These are phyloP conservation scores for Desmodesmus armatus DNA, from an alignment of 139 green algal species.

Conservation along the genomic window DNA sequence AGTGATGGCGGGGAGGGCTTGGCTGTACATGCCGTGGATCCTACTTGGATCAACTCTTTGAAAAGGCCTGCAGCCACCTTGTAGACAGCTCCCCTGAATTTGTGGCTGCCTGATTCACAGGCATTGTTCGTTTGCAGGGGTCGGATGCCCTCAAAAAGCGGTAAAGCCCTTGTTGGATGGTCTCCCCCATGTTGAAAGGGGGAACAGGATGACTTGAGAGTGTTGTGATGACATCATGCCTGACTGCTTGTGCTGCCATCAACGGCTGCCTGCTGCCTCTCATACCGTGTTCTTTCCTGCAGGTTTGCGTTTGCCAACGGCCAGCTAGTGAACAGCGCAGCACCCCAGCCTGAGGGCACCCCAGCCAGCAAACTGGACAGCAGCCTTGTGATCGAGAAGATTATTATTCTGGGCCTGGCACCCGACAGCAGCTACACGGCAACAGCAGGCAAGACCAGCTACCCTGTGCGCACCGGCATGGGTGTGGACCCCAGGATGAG, in stretches of 20 bases:
- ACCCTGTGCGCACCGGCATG: background rate
- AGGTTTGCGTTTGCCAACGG: conserved; percentile 48
- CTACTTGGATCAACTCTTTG: too few species aligned
- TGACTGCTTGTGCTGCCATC: background rate
- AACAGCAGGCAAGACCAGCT: background rate
- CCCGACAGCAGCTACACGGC: conserved; percentile 19
- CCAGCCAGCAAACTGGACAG: conserved; percentile 23
- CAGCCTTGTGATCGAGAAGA: conserved; percentile 55
- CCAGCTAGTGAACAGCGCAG: conserved; percentile 33
- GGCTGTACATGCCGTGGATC: too few species aligned
- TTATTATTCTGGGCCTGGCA: conserved; percentile 67
- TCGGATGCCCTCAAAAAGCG: background rate
- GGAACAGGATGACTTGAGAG: background rate
- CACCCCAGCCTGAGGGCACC: conserved; percentile 16
- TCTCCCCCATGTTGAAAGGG: background rate
- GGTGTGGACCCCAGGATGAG: conserved; percentile 13
- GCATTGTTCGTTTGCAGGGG: background rate
- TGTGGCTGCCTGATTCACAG: background rate
- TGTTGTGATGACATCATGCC: background rate
- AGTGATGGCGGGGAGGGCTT: too few species aligned
- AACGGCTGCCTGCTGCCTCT: too few species aligned
- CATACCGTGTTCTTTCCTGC: too few species aligned
- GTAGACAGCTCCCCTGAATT: too few species aligned
- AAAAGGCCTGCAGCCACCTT: too few species aligned
- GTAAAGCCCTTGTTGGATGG: background rate